Percentiles rank a stretch among this genome's conserved stretches.
phyloP scores from a whole-genome alignment of 2,329 filamentous ascomycete species.

The Talaromyces sp. region DNA sequence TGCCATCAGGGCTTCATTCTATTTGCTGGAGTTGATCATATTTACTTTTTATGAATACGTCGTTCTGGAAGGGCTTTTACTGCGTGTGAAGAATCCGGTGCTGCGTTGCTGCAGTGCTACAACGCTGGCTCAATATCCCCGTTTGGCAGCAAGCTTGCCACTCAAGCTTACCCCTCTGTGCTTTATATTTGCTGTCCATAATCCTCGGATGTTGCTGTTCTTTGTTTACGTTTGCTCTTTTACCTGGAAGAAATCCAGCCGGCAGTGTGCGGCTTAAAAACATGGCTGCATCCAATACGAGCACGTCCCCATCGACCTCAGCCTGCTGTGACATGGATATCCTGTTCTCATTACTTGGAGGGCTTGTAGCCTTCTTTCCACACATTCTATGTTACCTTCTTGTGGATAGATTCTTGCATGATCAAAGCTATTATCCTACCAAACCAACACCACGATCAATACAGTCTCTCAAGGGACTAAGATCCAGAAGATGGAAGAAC shows the following conservation, averaged over 20 bases:
- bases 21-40: slow-evolving; percentile 1
- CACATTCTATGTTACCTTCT: background rate
- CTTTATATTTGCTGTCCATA: background rate
- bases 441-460: background rate
- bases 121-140: slow-evolving; percentile 3
- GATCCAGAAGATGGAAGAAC: slow-evolving; percentile 5
- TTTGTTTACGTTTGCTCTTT: background rate
- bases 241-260: background rate
- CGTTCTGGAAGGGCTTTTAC: slow-evolving; percentile 6
- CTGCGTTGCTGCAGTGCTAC: slow-evolving; percentile 7
- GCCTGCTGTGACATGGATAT: slow-evolving; percentile 1
- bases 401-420: slow-evolving; percentile 1
- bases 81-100: too few relatives aligned
- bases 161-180: background rate
- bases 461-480: background rate
- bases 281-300: slow-evolving; percentile 5
- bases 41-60: slow-evolving; percentile 6
- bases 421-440: background rate
- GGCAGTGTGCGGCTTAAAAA: slow-evolving; percentile 6
- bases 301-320: slow-evolving; percentile 8
- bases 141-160: slow-evolving; percentile 3
- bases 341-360: background rate
- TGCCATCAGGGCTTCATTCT: slow-evolving; percentile 1
- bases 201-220: background rate
- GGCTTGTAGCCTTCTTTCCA: slow-evolving; percentile 2